A percentile compares a stretch with the other conserved stretches of the same genome.
phyloP scores from a whole-genome alignment of 768 basidiomycete species.

The Boletus rubropictus region DNA sequence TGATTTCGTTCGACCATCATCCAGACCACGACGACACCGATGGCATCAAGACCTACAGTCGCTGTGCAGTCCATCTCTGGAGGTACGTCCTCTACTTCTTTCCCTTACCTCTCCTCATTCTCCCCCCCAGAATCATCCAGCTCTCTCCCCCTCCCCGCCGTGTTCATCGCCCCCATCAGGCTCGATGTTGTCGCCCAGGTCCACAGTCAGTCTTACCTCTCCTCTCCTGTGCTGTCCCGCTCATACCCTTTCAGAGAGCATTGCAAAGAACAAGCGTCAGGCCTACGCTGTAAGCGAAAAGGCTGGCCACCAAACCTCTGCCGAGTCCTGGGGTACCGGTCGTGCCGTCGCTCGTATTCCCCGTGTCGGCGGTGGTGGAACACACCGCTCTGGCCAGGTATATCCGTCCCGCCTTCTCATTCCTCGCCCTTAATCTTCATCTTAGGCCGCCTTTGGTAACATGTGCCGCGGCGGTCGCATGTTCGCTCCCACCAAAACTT shows the following conservation, averaged over 20 bases:
- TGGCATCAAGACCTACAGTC: constrained; percentile 94
- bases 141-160: constrained; percentile 90
- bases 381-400: constrained; percentile 96
- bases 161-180: constrained; percentile 96
- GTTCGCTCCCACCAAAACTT: constrained; percentile 99
- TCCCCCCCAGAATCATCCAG: constrained; percentile 64
- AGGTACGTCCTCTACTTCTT: not conserved
- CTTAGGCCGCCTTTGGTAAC: constrained; percentile 96
- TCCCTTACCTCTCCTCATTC: not conserved
- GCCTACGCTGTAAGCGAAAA: constrained; percentile 95
- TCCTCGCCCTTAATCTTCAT: constrained; percentile 1
- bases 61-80: constrained; percentile 72
- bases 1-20: constrained; percentile 7
- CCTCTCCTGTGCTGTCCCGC: not conserved
- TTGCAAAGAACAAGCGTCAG: constrained; percentile 97
- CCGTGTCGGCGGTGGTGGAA: constrained; percentile 98
- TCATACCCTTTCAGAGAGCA: constrained; percentile 61
- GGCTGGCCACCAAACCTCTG: constrained; percentile 98
- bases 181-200: constrained; percentile 98
- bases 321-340: constrained; percentile 99
- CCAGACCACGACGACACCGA: constrained; percentile 30
- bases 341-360: constrained; percentile 99
- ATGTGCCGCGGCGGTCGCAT: constrained; percentile 99
- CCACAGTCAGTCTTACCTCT: constrained; percentile 77
- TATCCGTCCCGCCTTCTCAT: not conserved